A percentile compares a stretch with the other conserved stretches of the same genome.
Conservation (phyloP, 2,329 filamentous ascomycete species). For the Calonectria pseudoreteaudii region DNA sequence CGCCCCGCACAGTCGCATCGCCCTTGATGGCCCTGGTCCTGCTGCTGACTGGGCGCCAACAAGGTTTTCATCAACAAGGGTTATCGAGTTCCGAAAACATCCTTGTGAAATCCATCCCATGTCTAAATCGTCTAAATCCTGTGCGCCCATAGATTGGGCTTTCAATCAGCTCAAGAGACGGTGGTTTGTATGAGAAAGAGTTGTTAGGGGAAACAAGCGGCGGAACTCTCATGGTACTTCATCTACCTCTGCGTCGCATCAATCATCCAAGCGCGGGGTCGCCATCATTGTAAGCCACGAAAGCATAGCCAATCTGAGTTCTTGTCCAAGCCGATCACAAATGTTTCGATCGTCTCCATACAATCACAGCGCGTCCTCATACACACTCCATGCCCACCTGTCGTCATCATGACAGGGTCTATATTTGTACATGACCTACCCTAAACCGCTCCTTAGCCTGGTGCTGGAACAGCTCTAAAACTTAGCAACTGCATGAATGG, state of each 20-base stretch:
- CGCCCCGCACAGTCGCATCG: constrained; percentile 16
- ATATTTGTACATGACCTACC: not conserved
- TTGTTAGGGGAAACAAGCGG: not conserved
- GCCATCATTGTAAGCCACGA: not conserved
- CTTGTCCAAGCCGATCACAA: not conserved
- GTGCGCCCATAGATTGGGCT: not conserved
- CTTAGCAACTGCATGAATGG: not conserved
- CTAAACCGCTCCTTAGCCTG: not conserved
- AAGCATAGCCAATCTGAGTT: not conserved
- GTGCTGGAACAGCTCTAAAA: not conserved
- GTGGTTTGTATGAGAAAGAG: not conserved
- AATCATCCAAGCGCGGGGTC: not conserved
- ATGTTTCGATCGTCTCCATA: not conserved
- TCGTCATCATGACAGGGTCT: constrained; percentile 2
- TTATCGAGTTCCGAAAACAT: not conserved
- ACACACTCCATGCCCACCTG: too few relatives aligned
- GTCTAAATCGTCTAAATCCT: not conserved
- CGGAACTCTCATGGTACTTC: not conserved
- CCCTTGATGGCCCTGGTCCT: not conserved
- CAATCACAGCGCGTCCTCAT: not conserved
- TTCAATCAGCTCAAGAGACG: not conserved
- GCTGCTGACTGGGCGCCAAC: constrained; percentile 8
- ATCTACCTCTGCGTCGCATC: not conserved
- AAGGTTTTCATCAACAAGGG: not conserved
- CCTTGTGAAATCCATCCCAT: not conserved